Evolutionary conservation across 148 eudicot genomes (phyloP).

Genomic region (Rhododendron kiyosumense): DNA sequence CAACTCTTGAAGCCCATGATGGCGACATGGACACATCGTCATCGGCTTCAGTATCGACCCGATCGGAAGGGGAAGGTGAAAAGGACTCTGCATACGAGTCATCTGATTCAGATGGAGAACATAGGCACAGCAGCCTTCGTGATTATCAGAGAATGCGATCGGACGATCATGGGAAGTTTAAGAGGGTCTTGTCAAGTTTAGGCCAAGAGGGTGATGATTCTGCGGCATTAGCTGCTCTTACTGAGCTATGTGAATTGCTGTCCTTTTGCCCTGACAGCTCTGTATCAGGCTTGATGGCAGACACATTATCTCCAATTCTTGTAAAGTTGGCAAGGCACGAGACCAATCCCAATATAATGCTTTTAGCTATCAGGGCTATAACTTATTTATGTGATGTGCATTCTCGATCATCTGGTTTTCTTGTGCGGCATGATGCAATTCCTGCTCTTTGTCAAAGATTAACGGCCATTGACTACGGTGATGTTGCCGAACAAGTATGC

Average conservation of each 20-base stretch:
- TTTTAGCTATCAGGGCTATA: constrained; percentile 79
- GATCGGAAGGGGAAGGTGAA: constrained; percentile 71
- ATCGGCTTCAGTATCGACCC: constrained; percentile 63
- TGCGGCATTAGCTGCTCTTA: constrained; percentile 57
- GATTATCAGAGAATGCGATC: constrained; percentile 49
- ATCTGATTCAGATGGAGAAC: constrained; percentile 81
- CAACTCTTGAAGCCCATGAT: constrained; percentile 34
- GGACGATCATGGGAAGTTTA: constrained; percentile 51
- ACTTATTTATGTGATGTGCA: constrained; percentile 84
- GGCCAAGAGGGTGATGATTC: constrained; percentile 56
- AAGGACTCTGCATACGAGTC: constrained; percentile 72
- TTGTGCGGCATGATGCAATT: constrained; percentile 70
- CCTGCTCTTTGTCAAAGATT: constrained; percentile 80
- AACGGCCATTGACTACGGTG: constrained; percentile 65
- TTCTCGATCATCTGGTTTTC: constrained; percentile 54
- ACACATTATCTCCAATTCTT: constrained; percentile 57
- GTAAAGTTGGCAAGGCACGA: constrained; percentile 70
- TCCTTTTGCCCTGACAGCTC: constrained; percentile 69
- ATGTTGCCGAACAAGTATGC: constrained; percentile 94
- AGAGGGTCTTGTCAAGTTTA: constrained; percentile 47
- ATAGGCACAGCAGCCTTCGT: constrained; percentile 34
- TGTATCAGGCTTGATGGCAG: constrained; percentile 49
- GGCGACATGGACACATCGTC: constrained; percentile 80
- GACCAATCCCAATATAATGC: constrained; percentile 70
- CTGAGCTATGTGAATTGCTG: constrained; percentile 79